Conservation (phyloP, 2,329 filamentous ascomycete species). For the Claviceps sp. region DNA sequence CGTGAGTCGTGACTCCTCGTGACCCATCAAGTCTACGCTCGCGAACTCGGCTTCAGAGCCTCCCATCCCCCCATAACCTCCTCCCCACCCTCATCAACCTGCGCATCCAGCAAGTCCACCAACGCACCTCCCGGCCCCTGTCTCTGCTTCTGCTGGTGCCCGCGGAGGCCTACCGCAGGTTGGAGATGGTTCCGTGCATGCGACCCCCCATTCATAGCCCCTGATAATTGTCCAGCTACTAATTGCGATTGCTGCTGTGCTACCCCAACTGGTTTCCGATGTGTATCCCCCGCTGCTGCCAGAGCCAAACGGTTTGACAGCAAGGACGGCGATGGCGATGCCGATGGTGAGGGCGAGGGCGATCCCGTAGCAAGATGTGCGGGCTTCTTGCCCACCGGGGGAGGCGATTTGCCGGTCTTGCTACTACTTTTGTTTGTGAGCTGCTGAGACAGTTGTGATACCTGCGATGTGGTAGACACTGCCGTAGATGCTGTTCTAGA, state of each 20-base stretch:
- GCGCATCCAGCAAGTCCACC: constrained; percentile 31
- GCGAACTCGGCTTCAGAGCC: constrained; percentile 35
- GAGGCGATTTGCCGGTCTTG: constrained; percentile 26
- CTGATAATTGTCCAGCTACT: background rate
- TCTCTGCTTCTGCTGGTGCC: background rate
- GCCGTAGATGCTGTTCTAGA: too few relatives aligned
- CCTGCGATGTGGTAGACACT: constrained; percentile 21
- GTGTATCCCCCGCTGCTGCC: too few relatives aligned
- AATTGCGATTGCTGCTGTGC: constrained; percentile 1
- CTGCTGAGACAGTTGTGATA: constrained; percentile 19
- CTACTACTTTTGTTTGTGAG: constrained; percentile 17
- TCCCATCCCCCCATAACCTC: constrained; percentile 39
- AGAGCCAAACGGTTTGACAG: constrained; percentile 5
- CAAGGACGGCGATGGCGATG: constrained; percentile 1
- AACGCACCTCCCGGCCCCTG: constrained; percentile 4
- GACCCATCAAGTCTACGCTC: constrained; percentile 5
- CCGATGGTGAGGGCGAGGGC: constrained; percentile 3
- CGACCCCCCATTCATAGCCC: constrained; percentile 9
- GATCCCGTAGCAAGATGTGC: constrained; percentile 31
- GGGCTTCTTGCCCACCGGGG: constrained; percentile 51
- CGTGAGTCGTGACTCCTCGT: too few relatives aligned
- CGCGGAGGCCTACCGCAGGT: background rate
- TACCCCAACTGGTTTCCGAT: background rate
- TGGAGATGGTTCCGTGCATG: background rate
- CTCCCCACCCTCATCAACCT: constrained; percentile 29